phyloP scores from a whole-genome alignment of 2,329 filamentous ascomycete species.

The Aspergillus niger region DNA sequence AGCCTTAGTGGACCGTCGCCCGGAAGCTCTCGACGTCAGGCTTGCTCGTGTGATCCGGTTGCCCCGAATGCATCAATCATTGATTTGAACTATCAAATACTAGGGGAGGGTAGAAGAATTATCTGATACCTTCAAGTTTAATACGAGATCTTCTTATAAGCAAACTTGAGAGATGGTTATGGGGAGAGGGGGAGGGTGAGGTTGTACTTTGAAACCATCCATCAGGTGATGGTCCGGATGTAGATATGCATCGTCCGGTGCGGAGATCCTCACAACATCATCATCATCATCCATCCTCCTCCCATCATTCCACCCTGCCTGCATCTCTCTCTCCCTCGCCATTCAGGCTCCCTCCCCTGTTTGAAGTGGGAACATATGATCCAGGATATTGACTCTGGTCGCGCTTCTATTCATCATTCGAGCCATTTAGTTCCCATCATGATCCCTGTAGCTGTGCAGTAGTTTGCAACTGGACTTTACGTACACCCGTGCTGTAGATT shows the following conservation, averaged over 20 bases:
- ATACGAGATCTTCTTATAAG: too few species aligned
- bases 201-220: conserved; percentile 6
- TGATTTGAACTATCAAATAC: too few species aligned
- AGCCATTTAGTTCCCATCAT: neutral
- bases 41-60: conserved; percentile 34
- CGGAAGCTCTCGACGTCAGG: conserved; percentile 31
- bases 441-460: neutral
- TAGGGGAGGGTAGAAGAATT: too few species aligned
- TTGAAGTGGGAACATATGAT: neutral
- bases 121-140: too few species aligned
- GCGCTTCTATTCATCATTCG: neutral
- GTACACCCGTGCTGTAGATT: too few species aligned
- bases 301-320: conserved; percentile 4
- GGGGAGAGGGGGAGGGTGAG: too few species aligned
- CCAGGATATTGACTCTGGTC: neutral
- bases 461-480: neutral
- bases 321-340: neutral
- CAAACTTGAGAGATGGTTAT: too few species aligned
- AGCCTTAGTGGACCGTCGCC: conserved; percentile 29
- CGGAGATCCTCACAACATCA: conserved; percentile 15
- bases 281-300: conserved; percentile 4
- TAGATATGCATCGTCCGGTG: conserved; percentile 8
- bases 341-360: neutral
- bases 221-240: conserved; percentile 10
- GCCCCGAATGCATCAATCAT: conserved; percentile 19